These are phyloP conservation scores for Thraustochytrium sp. DNA, from an alignment of 352 stramenopile genomes.

Conservation along the genomic window DNA sequence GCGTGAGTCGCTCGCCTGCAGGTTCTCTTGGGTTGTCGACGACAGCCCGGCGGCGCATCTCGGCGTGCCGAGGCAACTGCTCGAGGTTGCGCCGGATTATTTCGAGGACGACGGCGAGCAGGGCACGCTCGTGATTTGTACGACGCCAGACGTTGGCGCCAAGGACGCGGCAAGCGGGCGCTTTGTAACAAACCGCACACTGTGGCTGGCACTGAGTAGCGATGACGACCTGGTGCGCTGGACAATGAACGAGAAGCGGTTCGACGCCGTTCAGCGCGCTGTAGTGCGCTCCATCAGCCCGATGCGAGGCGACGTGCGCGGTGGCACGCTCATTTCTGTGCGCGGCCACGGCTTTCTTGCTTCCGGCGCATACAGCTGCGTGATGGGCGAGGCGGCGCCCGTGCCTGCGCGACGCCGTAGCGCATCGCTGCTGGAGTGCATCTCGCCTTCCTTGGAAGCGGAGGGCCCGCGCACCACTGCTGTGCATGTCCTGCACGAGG, in stretches of 20 bases:
- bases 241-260: background rate
- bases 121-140: background rate
- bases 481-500: background rate
- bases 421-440: background rate
- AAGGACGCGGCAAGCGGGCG: background rate
- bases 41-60: background rate
- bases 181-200: background rate
- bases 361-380: conserved; percentile 33
- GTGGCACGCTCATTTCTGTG: conserved; percentile 55
- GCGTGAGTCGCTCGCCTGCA: background rate
- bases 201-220: background rate
- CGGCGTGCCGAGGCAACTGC: background rate
- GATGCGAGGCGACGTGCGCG: conserved; percentile 44
- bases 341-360: conserved; percentile 57
- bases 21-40: background rate
- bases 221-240: background rate
- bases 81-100: background rate
- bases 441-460: background rate
- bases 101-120: no score
- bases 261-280: background rate
- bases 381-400: background rate
- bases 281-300: conserved; percentile 50
- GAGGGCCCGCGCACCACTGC: background rate
- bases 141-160: background rate
- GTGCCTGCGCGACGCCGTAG: background rate